Base-by-base conservation (phyloP, 2,329 filamentous ascomycete species). In the Microdochium paspali region DNA sequence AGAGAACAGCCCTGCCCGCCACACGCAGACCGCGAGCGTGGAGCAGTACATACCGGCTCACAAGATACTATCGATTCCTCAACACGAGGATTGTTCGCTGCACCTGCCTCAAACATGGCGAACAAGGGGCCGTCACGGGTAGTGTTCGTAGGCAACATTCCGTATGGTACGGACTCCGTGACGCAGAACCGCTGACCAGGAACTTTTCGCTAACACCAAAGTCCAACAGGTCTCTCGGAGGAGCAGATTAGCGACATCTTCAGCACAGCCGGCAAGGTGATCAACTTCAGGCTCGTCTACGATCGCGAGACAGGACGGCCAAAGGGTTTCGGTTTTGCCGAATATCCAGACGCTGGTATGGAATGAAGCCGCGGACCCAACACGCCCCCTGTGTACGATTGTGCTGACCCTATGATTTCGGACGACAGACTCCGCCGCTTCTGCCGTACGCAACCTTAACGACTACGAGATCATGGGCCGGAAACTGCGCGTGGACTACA, bases 221-320 rank as follows among this genome's bases (percentile, higher is more conserved):
- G n/a, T n/a, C n/a, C n/a, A n/a, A n/a, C 59, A 95, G 90, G 91
- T 53, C 82, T 96, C 54, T 95, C 90, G 25, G 93, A 98, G 69
- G 90, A 97, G 65, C 87, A 95, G 64, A 95, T 98, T 58, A 85
- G 85, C 62, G 88, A 96, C 57, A 95, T 95, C 51, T 94, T 97
- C 66, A 87, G 84, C 62, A 85, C 86, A 54, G 90, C 87, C 46
- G 93, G 93, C 49, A 87, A 90, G 54, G 91, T 97, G 1, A 76
- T 94, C 50, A 91, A 87, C 63, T 97, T 97, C 65, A 82, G 91
- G 46, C 77, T 97, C 44, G 91, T 97, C 54, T 94, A 95, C 67
- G 94, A 97, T 70, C 86, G 90, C 46, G 91, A 97, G 61, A 96
- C 90, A 2, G 90, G 91, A 39, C 83, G 89, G 48, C 90, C 93